phyloP scores from a whole-genome alignment of 805 yeast species.

The Candida peoriensis region DNA sequence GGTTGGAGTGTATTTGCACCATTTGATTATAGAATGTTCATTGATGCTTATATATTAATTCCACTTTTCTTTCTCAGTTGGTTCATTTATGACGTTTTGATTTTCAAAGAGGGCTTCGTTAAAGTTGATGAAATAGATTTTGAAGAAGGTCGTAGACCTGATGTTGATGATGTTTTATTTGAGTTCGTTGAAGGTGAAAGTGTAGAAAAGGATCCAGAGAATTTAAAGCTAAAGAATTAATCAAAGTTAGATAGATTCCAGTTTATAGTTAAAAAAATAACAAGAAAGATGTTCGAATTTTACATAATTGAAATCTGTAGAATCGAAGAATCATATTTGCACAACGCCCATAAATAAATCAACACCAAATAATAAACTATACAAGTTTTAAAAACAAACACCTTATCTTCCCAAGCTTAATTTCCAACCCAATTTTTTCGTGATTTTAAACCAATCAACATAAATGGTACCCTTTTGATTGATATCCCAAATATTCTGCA shows the following conservation, averaged over 20 bases:
- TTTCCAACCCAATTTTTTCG: conserved; percentile 36
- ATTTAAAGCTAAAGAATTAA: no score
- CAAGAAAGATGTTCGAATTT: no score
- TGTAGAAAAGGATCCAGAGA: no score
- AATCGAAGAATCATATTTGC: no score
- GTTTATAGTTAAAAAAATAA: no score
- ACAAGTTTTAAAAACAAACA: no score
- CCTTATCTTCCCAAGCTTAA: conserved; percentile 22
- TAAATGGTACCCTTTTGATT: conserved; percentile 27
- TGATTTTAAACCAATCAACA: conserved; percentile 40
- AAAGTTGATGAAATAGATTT: conserved; percentile 42
- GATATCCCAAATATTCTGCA: conserved; percentile 34
- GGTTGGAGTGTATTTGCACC: conserved; percentile 47
- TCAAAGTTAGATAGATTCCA: no score
- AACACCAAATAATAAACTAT: no score
- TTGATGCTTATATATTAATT: conserved; percentile 58
- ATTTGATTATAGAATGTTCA: conserved; percentile 42
- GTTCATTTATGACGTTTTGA: conserved; percentile 34
- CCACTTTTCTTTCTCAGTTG: conserved; percentile 48
- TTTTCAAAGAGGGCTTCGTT: conserved; percentile 36
- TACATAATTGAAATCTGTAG: no score
- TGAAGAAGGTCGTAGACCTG: conserved; percentile 42
- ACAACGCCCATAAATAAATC: no score
- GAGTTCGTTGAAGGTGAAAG: no score
- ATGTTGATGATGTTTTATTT: conserved; percentile 23